These are phyloP conservation scores for Mycena haematopus DNA, from an alignment of 768 basidiomycete genomes.

Conservation along the genomic window DNA sequence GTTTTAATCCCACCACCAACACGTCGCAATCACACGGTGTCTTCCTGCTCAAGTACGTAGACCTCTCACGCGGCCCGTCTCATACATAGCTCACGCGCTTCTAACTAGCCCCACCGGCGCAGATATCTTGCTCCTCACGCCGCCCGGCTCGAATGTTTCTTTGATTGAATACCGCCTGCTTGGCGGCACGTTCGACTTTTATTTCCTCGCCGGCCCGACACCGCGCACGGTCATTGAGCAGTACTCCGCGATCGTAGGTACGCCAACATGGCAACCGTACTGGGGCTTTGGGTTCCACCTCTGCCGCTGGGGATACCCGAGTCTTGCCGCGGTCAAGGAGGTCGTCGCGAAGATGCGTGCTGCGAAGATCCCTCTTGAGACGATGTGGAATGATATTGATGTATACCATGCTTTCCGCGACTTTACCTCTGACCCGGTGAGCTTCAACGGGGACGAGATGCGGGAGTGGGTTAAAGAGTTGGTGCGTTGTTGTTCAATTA, in stretches of 20 bases:
- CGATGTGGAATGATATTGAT: slow-evolving; percentile 84
- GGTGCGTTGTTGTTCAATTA: slow-evolving; percentile 44
- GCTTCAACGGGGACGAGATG: slow-evolving; percentile 64
- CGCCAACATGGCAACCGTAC: slow-evolving; percentile 72
- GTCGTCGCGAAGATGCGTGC: slow-evolving; percentile 57
- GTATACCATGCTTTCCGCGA: slow-evolving; percentile 72
- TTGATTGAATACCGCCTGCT: slow-evolving; percentile 76
- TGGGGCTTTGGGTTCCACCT: slow-evolving; percentile 86
- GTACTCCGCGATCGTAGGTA: slow-evolving; percentile 68
- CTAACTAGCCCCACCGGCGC: slow-evolving; percentile 73
- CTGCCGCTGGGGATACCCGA: slow-evolving; percentile 54
- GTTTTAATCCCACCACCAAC: slow-evolving; percentile 57
- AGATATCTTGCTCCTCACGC: slow-evolving; percentile 73
- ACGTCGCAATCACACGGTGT: slow-evolving; percentile 75
- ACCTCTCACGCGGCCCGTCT: too few species aligned
- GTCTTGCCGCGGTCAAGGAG: slow-evolving; percentile 45
- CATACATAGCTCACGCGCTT: too few species aligned
- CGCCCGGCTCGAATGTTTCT: slow-evolving; percentile 56
- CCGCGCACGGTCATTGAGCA: slow-evolving; percentile 71
- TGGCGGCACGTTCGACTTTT: slow-evolving; percentile 80
- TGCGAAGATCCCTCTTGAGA: slow-evolving; percentile 80
- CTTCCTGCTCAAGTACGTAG: slow-evolving; percentile 65
- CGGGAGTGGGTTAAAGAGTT: slow-evolving; percentile 59
- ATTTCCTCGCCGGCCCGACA: slow-evolving; percentile 71
- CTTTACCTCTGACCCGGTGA: slow-evolving; percentile 71